Evolutionary conservation across 2,329 filamentous ascomycete genomes (phyloP), one percentile per base, ranked within the genome.

Genomic region (Sporothrix globosa): DNA sequence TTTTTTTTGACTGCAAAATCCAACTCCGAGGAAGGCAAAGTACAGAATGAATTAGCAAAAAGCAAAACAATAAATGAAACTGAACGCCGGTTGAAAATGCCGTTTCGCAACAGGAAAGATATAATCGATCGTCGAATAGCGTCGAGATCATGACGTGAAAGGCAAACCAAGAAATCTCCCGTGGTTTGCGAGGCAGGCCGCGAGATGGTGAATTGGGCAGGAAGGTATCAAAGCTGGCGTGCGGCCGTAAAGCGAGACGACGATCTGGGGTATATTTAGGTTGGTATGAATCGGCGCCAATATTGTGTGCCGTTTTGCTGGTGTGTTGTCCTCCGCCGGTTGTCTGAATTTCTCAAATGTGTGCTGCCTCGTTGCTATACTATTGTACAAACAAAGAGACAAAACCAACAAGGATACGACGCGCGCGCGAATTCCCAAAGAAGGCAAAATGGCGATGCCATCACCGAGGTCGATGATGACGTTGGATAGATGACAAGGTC

Each of bases 401-500:
- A 53, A 30, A 56, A 68, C 56, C 68, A 27, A 69, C 34, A 54
- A 66, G 48, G 48, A 63, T 60, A 39, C 41, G 17, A 67, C 24
- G n/a, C 58, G 58, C 48, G 56, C 44, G 30, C 34, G 58, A 66
- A 50, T 14, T 24, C 21, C 27, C 69, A 52, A 58, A 67, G 10
- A 67, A 52, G 30, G n/a, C 39, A 46, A 67, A 30, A 21, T 53
- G 61, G 52, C 21, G 44, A 56, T 30, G 11, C 68, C 68, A 70
- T 73, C 69, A 73, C 14, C 30, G 34, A 41, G 41, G 46, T 19
- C 52, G 67, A 68, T 72, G 71, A 56, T 65, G 70, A 27, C 68
- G 72, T 60, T 69, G 71, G 19, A 70, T 41, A 70, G 73, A 74
- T 53, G 73, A 74, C 68, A 72, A 44, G 63, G 70, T 67, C 58